These are phyloP conservation scores for Hygrophorus pudorinus DNA, from an alignment of 768 basidiomycete genomes.

Conservation along the genomic window DNA sequence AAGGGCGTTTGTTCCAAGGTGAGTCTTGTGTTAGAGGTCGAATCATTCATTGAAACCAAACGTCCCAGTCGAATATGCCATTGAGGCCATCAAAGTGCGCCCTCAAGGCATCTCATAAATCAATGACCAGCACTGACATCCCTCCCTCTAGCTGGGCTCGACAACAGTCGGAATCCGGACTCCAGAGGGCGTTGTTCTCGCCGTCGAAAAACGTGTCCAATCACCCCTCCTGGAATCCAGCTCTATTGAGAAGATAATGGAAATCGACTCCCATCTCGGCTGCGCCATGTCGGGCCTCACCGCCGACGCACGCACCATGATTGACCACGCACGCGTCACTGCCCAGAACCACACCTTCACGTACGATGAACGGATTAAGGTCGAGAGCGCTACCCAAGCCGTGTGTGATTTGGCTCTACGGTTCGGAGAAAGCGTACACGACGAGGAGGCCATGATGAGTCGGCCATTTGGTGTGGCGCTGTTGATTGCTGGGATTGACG, in stretches of 20 bases:
- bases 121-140: not conserved
- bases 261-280: conserved; percentile 93
- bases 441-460: conserved; percentile 99
- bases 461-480: conserved; percentile 97
- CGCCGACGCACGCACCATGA: conserved; percentile 98
- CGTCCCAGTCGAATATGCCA: conserved; percentile 89
- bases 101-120: not conserved
- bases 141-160: conserved; percentile 73
- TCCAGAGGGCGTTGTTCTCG: conserved; percentile 82
- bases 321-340: conserved; percentile 98
- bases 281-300: conserved; percentile 98
- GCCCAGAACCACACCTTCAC: conserved; percentile 93
- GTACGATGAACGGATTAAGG: conserved; percentile 93
- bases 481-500: conserved; percentile 95
- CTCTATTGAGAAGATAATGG: conserved; percentile 99
- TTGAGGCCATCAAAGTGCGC: conserved; percentile 93
- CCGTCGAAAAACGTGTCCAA: conserved; percentile 97
- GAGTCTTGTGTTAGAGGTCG: conserved; percentile 10
- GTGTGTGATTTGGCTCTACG: conserved; percentile 94
- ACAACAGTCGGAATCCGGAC: conserved; percentile 96
- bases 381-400: conserved; percentile 96
- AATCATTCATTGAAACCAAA: conserved; percentile 11
- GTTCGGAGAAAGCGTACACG: conserved; percentile 98
- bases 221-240: conserved; percentile 90
- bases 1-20: conserved; percentile 99